Percentiles rank a stretch among this genome's conserved stretches.
Evolutionary conservation across 768 basidiomycete genomes (phyloP).

Genomic region (Sporobolomyces roseus): DNA sequence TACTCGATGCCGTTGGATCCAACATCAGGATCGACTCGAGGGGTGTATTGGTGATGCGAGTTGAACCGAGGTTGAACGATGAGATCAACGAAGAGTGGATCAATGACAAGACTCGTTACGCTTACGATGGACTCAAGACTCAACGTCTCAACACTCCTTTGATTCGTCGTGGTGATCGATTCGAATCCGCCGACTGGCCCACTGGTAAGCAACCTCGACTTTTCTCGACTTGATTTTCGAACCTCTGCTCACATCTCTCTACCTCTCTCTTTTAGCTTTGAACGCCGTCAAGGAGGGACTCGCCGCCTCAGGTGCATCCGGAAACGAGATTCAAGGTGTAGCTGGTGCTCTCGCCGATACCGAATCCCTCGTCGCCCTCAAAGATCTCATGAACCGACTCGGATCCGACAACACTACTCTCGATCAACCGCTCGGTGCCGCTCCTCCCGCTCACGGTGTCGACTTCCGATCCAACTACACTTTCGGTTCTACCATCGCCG

Average conservation of each 20-base stretch:
- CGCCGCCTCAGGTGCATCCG: conserved; percentile 70
- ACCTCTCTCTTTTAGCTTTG: conserved; percentile 57
- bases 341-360: conserved; percentile 91
- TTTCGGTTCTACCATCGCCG: conserved; percentile 88
- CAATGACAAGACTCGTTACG: conserved; percentile 95
- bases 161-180: conserved; percentile 84
- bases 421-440: conserved; percentile 66
- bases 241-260: neutral
- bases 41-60: conserved; percentile 92
- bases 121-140: conserved; percentile 90
- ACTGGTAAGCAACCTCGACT: conserved; percentile 45
- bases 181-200: conserved; percentile 85
- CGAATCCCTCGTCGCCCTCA: conserved; percentile 85
- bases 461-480: conserved; percentile 94
- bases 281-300: conserved; percentile 73
- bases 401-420: conserved; percentile 89
- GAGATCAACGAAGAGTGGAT: conserved; percentile 99
- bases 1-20: conserved; percentile 88
- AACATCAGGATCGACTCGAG: conserved; percentile 96
- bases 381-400: conserved; percentile 85
- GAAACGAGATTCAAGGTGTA: conserved; percentile 89
- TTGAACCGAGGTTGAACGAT: conserved; percentile 93
- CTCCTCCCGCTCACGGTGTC: conserved; percentile 68
- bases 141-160: conserved; percentile 91
- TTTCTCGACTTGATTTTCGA: neutral